phyloP scores from a whole-genome alignment of 495 filamentous ascomycete species.

The Physcia stellaris region DNA sequence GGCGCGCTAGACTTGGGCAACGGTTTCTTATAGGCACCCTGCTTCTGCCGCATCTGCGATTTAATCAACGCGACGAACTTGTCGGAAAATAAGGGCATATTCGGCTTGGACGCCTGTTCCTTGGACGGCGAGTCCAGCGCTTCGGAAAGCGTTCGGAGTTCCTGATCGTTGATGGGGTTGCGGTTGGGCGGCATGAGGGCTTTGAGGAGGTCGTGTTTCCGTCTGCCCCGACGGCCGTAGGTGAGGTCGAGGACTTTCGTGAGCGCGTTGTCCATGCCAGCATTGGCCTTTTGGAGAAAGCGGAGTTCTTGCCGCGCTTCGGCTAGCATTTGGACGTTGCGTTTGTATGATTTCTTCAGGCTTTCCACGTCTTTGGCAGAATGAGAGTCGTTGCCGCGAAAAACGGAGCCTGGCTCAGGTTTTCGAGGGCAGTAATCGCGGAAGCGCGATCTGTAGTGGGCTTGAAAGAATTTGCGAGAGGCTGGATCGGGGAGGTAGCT shows the following conservation, averaged over 20 bases:
- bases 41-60: constrained; percentile 19
- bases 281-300: constrained; percentile 42
- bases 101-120: not conserved
- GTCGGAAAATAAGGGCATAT: not conserved
- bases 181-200: constrained; percentile 29
- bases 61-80: constrained; percentile 18
- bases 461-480: constrained; percentile 45
- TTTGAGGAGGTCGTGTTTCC: constrained; percentile 46
- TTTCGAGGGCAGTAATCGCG: constrained; percentile 16
- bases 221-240: constrained; percentile 63
- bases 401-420: not conserved
- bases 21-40: constrained; percentile 9
- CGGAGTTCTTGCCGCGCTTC: constrained; percentile 23
- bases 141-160: constrained; percentile 14
- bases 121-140: too few species aligned
- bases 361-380: constrained; percentile 2
- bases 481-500: constrained; percentile 69
- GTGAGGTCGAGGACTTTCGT: constrained; percentile 48
- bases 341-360: constrained; percentile 3
- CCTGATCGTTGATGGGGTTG: constrained; percentile 22
- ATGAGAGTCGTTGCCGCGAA: too few species aligned
- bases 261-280: constrained; percentile 49
- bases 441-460: constrained; percentile 46
- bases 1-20: constrained; percentile 30
- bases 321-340: constrained; percentile 9